A percentile compares a stretch with the other conserved stretches of the same genome.
Conservation (phyloP, 371 early-diverging fungal genomes). For the Cladochytrium tenue region DNA sequence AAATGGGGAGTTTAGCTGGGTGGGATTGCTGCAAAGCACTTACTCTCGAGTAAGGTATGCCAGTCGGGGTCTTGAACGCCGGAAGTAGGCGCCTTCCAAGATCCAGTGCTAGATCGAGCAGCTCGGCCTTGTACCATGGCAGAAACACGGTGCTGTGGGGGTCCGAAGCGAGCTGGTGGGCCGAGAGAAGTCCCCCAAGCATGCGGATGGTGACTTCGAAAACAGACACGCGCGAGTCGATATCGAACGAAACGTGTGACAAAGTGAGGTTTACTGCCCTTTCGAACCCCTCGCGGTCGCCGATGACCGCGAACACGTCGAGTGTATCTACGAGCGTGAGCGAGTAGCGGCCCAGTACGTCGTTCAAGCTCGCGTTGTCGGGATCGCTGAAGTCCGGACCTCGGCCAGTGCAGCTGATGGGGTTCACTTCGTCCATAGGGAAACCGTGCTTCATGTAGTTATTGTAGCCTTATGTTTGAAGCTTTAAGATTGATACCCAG, state of each 20-base stretch:
- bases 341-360: slow-evolving; percentile 89
- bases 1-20: background rate
- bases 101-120: slow-evolving; percentile 77
- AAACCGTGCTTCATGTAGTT: slow-evolving; percentile 84
- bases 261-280: slow-evolving; percentile 70
- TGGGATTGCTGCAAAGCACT: slow-evolving; percentile 7
- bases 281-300: slow-evolving; percentile 71
- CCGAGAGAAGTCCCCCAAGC: slow-evolving; percentile 84
- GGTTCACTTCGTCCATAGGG: slow-evolving; percentile 91
- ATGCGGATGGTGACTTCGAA: slow-evolving; percentile 93
- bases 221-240: slow-evolving; percentile 86
- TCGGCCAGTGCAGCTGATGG: slow-evolving; percentile 77
- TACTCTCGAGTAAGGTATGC: slow-evolving; percentile 85
- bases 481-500: no score
- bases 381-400: slow-evolving; percentile 73
- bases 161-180: slow-evolving; percentile 82
- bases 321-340: slow-evolving; percentile 88
- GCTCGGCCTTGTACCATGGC: slow-evolving; percentile 70
- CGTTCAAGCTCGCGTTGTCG: slow-evolving; percentile 72
- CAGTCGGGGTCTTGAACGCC: slow-evolving; percentile 84
- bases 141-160: slow-evolving; percentile 55
- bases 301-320: slow-evolving; percentile 80
- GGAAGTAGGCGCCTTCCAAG: slow-evolving; percentile 85
- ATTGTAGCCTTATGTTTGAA: slow-evolving; percentile 45
- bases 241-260: slow-evolving; percentile 64